Percentiles rank a stretch among this genome's conserved stretches.
Evolutionary conservation across 140 eudicot genomes (phyloP).

Genomic region (Stevia rebaudiana): DNA sequence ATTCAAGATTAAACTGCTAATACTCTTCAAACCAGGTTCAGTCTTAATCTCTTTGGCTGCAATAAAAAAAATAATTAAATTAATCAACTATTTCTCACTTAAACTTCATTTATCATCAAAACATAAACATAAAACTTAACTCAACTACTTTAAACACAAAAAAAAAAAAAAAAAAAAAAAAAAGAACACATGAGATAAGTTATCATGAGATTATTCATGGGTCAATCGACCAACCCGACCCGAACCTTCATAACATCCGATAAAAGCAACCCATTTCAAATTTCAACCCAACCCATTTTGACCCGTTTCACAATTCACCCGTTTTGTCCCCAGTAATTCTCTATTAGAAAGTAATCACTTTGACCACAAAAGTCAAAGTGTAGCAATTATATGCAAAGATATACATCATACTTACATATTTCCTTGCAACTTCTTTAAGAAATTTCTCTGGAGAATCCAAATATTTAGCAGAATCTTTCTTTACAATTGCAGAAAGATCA

Average conservation of each 20-base stretch:
- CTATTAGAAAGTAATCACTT: constrained; percentile 3
- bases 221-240: neutral
- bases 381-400: constrained; percentile 3
- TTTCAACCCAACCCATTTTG: neutral
- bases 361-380: constrained; percentile 13
- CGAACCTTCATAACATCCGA: neutral
- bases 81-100: no score
- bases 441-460: constrained; percentile 59
- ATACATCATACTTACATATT: constrained; percentile 37
- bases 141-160: neutral
- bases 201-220: neutral
- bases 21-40: no score
- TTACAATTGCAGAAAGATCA: constrained; percentile 47
- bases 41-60: no score
- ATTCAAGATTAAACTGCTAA: no score
- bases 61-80: no score
- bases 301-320: neutral
- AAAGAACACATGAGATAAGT: neutral
- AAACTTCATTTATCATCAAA: neutral
- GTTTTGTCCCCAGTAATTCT: neutral
- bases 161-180: neutral
- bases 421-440: constrained; percentile 47
- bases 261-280: neutral
- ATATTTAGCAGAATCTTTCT: constrained; percentile 46
- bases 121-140: neutral